A percentile compares a stretch with the other conserved stretches of the same genome.
Conservation (phyloP, 257 asterid genomes). For the Penstemon newberryi region DNA sequence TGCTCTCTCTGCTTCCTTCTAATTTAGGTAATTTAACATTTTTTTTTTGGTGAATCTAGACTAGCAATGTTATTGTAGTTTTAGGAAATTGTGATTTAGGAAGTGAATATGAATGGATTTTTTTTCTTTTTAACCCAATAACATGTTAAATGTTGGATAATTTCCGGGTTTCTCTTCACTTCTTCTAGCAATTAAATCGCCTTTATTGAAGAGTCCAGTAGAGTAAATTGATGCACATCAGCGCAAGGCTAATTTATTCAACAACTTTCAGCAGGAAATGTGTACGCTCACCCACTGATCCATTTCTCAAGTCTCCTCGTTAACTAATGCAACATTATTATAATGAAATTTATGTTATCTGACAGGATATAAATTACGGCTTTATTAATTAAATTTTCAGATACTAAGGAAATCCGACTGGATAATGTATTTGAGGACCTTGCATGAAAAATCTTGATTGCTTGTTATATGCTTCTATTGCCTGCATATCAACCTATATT, state of each 20-base stretch:
- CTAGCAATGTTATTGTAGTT: background rate
- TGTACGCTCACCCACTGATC: background rate
- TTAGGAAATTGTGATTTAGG: background rate
- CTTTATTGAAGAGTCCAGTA: slow-evolving; percentile 6
- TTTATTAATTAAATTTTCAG: slow-evolving; percentile 4
- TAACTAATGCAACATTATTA: background rate
- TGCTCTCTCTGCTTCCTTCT: slow-evolving; percentile 58
- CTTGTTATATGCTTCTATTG: slow-evolving; percentile 6
- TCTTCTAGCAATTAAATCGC: background rate
- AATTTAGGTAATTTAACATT: slow-evolving; percentile 45
- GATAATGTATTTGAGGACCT: slow-evolving; percentile 7
- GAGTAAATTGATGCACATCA: background rate
- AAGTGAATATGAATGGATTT: background rate
- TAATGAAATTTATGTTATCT: background rate
- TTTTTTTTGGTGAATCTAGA: background rate
- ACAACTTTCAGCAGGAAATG: background rate
- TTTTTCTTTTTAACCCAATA: background rate
- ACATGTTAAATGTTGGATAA: background rate
- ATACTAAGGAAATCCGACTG: background rate
- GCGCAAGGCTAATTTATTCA: background rate
- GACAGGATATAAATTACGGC: background rate
- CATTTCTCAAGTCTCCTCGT: background rate
- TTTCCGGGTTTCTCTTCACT: slow-evolving; percentile 15
- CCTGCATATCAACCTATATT: background rate
- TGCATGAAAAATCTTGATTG: slow-evolving; percentile 22